A percentile compares a stretch with the other conserved stretches of the same genome.
These are phyloP conservation scores for Pugionium cornutum DNA, from an alignment of 345 rosid genomes.

Conservation along the genomic window DNA sequence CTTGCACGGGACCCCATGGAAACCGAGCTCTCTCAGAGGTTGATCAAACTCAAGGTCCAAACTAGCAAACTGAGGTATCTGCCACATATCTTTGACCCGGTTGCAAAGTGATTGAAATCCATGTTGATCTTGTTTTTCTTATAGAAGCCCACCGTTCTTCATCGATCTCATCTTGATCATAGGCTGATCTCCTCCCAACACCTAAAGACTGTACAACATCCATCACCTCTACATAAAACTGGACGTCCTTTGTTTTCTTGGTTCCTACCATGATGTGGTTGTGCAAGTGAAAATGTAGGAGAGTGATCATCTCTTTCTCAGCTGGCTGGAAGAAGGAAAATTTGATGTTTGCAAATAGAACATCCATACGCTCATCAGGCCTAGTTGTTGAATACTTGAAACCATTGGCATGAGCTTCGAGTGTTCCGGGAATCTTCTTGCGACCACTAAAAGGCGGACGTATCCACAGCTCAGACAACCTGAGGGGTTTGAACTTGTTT, in stretches of 20 bases:
- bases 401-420: conserved; percentile 87
- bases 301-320: conserved; percentile 89
- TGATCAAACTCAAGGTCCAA: conserved; percentile 97
- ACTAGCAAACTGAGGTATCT: conserved; percentile 70
- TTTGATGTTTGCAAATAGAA: conserved; percentile 80
- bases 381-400: conserved; percentile 77
- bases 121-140: conserved; percentile 83
- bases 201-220: conserved; percentile 88
- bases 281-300: conserved; percentile 83
- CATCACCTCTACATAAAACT: conserved; percentile 90
- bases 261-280: conserved; percentile 96
- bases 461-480: conserved; percentile 78
- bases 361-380: conserved; percentile 79
- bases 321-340: conserved; percentile 96
- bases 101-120: conserved; percentile 82
- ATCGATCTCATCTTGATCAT: conserved; percentile 95
- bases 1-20: conserved; percentile 89
- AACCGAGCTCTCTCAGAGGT: conserved; percentile 89
- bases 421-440: conserved; percentile 80
- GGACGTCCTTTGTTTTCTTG: conserved; percentile 92
- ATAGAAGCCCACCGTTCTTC: conserved; percentile 69
- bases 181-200: conserved; percentile 86
- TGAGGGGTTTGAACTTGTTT: conserved; percentile 86
- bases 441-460: conserved; percentile 89
- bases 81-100: conserved; percentile 84